Evolutionary conservation across 495 filamentous ascomycete genomes (phyloP).

Genomic region (Neohortaea acidophila): DNA sequence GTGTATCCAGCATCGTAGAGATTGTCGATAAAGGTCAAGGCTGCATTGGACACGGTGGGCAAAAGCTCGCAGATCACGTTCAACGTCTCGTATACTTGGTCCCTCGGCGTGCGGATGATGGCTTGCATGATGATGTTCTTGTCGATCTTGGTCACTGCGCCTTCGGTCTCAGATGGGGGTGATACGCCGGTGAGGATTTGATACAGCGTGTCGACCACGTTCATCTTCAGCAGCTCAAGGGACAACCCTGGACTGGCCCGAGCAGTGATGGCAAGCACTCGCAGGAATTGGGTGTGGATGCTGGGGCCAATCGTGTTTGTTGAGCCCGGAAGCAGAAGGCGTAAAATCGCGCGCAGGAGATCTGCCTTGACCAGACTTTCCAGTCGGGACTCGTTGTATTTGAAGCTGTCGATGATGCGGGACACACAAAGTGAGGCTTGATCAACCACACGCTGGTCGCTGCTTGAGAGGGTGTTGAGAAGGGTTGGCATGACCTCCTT

Average conservation of each 20-base stretch:
- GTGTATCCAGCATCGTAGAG: slow-evolving; percentile 35
- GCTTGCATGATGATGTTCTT: slow-evolving; percentile 98
- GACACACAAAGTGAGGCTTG: slow-evolving; percentile 92
- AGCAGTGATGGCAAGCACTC: slow-evolving; percentile 74
- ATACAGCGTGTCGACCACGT: slow-evolving; percentile 93
- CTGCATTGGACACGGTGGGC: slow-evolving; percentile 44
- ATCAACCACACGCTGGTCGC: slow-evolving; percentile 91
- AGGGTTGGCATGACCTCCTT: slow-evolving; percentile 92
- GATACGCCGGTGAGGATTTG: slow-evolving; percentile 96
- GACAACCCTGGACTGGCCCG: slow-evolving; percentile 77
- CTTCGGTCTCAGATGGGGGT: slow-evolving; percentile 63
- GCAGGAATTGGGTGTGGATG: slow-evolving; percentile 93
- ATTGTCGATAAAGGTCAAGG: slow-evolving; percentile 38
- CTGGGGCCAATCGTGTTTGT: slow-evolving; percentile 90
- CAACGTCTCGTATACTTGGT: slow-evolving; percentile 92
- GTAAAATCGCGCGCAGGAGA: slow-evolving; percentile 73
- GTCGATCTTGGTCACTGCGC: slow-evolving; percentile 79
- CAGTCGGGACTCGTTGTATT: slow-evolving; percentile 65
- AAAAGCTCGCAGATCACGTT: slow-evolving; percentile 96
- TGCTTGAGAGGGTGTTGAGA: slow-evolving; percentile 74
- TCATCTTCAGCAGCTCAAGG: slow-evolving; percentile 85
- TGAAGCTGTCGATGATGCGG: slow-evolving; percentile 94
- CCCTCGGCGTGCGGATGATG: slow-evolving; percentile 86
- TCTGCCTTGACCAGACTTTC: slow-evolving; percentile 82
- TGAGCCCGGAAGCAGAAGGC: slow-evolving; percentile 80